phyloP scores from a whole-genome alignment of 2,329 filamentous ascomycete genomes.

The Colletotrichum lupini region DNA sequence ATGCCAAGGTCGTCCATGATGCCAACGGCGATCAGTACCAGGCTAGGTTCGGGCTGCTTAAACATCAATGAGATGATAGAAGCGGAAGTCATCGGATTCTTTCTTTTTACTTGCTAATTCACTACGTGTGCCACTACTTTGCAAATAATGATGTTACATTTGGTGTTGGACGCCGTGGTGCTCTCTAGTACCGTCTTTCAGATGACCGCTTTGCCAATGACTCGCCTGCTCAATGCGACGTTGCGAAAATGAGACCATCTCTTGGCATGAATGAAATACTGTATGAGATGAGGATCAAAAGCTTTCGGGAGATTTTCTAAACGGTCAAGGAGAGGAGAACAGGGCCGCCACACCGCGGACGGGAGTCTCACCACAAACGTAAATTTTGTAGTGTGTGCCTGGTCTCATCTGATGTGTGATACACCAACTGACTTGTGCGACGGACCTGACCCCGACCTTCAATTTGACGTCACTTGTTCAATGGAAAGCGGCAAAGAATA shows the following conservation, averaged over 20 bases:
- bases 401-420: constrained; percentile 33
- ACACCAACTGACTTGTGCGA: constrained; percentile 2
- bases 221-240: constrained; percentile 11
- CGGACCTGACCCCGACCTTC: neutral
- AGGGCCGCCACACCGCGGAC: neutral
- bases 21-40: neutral
- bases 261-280: neutral
- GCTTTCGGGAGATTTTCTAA: neutral
- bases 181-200: neutral
- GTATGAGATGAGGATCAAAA: neutral
- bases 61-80: constrained; percentile 22
- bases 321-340: neutral
- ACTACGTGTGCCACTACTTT: neutral
- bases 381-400: constrained; percentile 5
- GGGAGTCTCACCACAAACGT: neutral
- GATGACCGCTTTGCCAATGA: constrained; percentile 20
- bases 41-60: neutral
- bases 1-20: neutral
- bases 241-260: neutral
- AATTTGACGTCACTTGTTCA: constrained; percentile 7
- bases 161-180: neutral
- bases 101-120: neutral
- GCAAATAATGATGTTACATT: constrained; percentile 18
- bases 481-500: neutral
- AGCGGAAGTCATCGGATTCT: constrained; percentile 8